Evolutionary conservation across 2,329 filamentous ascomycete genomes (phyloP).

Genomic region (Sporothrix humicola): DNA sequence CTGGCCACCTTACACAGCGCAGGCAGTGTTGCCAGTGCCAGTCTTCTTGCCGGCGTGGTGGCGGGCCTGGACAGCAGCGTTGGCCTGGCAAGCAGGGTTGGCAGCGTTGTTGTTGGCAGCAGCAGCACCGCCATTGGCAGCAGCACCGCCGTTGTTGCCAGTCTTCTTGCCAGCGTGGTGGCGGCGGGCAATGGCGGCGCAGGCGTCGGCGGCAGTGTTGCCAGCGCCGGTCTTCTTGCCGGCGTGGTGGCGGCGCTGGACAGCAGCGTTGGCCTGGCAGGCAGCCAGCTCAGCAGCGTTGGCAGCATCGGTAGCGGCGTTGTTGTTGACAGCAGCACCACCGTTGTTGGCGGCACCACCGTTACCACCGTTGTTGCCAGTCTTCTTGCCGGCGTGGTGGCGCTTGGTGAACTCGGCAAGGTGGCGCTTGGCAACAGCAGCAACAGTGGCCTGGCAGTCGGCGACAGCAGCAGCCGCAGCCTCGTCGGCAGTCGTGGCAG

Average conservation of each 20-base stretch:
- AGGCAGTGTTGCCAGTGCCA: neutral
- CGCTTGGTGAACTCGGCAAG: conserved; percentile 10
- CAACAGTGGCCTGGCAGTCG: neutral
- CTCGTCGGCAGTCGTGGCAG: neutral
- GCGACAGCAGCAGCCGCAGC: conserved; percentile 18
- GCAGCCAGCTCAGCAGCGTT: conserved; percentile 18
- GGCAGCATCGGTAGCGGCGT: conserved; percentile 9
- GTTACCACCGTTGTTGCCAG: neutral
- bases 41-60: conserved; percentile 32
- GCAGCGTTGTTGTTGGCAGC: conserved; percentile 9
- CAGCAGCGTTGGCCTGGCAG: conserved; percentile 1
- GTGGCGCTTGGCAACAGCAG: conserved; percentile 15
- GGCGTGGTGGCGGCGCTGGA: conserved; percentile 28
- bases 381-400: neutral
- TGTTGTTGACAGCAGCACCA: neutral
- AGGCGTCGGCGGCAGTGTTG: neutral
- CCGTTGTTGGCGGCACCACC: neutral
- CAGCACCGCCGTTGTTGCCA: neutral
- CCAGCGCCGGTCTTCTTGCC: conserved; percentile 28
- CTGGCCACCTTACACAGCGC: neutral
- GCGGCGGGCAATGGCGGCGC: conserved; percentile 19
- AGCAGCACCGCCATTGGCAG: neutral
- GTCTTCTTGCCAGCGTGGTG: conserved; percentile 29
- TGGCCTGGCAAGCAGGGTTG: conserved; percentile 1
- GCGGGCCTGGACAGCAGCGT: conserved; percentile 16